phyloP scores from a whole-genome alignment of 1,284 basidiomycete species.

The Ceratobasidium sp. region DNA sequence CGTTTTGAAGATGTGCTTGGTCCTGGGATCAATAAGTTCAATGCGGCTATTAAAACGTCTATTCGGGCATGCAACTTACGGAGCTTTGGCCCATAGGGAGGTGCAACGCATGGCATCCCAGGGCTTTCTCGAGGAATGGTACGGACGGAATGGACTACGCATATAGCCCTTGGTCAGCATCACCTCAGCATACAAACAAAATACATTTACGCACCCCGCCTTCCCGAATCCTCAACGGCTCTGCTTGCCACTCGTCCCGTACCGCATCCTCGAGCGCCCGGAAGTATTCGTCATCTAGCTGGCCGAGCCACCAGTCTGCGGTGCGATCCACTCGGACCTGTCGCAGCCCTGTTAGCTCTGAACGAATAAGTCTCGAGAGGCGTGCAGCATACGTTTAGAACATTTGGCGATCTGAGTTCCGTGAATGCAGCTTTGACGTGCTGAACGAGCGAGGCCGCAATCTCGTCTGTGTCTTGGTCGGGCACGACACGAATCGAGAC shows the following conservation, averaged over 20 bases:
- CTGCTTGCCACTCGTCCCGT: slow-evolving; percentile 83
- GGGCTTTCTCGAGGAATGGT: slow-evolving; percentile 91
- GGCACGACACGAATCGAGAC: slow-evolving; percentile 93
- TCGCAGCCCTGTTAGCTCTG: background rate
- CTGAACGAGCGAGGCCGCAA: slow-evolving; percentile 69
- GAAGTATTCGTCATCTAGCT: slow-evolving; percentile 85
- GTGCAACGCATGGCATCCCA: slow-evolving; percentile 84
- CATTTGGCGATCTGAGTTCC: slow-evolving; percentile 73
- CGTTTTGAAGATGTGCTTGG: slow-evolving; percentile 87
- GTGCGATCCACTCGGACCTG: slow-evolving; percentile 84
- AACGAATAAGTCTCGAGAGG: background rate
- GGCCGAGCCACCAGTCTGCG: slow-evolving; percentile 96
- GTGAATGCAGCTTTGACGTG: slow-evolving; percentile 73
- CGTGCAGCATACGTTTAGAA: slow-evolving; percentile 65
- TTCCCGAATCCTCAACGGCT: slow-evolving; percentile 90
- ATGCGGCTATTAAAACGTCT: background rate
- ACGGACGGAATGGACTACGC: slow-evolving; percentile 87
- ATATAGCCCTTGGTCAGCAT: slow-evolving; percentile 44
- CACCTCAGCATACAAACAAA: slow-evolving; percentile 11
- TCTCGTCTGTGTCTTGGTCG: slow-evolving; percentile 83
- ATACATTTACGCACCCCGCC: slow-evolving; percentile 75
- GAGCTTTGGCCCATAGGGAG: slow-evolving; percentile 88
- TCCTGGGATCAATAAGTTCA: slow-evolving; percentile 61
- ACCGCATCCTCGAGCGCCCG: slow-evolving; percentile 83
- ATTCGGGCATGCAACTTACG: slow-evolving; percentile 60